Base-by-base conservation (phyloP, 2,329 filamentous ascomycete species). In the Knoxdaviesia proteae region DNA sequence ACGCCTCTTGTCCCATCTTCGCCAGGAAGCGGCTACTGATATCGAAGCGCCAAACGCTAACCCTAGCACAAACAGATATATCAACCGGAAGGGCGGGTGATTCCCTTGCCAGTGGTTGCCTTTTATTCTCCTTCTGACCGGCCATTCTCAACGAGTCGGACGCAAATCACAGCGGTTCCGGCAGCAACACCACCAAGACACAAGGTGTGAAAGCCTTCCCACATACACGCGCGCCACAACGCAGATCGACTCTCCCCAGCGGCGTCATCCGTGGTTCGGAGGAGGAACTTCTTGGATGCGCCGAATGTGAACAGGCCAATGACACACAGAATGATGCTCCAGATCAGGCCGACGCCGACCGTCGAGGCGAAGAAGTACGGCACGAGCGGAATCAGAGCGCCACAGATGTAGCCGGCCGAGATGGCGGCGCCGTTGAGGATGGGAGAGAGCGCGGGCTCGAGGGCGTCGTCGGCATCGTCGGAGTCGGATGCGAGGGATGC, bases 391-490 rank as follows among this genome's bases (percentile, higher is more conserved):
- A 79, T 65, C 45, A 75, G 61, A 0, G 75, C 75, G 5, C 75
- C 75, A 2, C 76, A 55, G 34, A 77, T 64, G 49, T 80, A 80
- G 0, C 74, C 73, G 2, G 70, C 49, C 0, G 74, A 69, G 36
- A 80, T 71, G 0, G 69, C 77, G 7, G 75, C 48, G 2, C 73
- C 75, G 0, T 67, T 71, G 7, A 66, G 53, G 34, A 60, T 53
- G 0, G 69, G 65, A 31, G 56, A 55, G 6, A 53, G 46, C 43
- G 39, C 45, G 32, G 47, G 44, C 34, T 35, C 36, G 9, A 49
- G 37, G 9, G 44, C 52, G 53, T 38, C 52, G 51, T 7, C 45
- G 43, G 36, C 34, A n/a, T 40, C 38, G 29, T 37, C 31, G 36
- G 11, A 7, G 32, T 6, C n/a, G 35, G 20, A 31, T 32, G 32